These are phyloP conservation scores for Ophiostoma fasciatum DNA, from an alignment of 2,329 filamentous ascomycete species.

Conservation along the genomic window DNA sequence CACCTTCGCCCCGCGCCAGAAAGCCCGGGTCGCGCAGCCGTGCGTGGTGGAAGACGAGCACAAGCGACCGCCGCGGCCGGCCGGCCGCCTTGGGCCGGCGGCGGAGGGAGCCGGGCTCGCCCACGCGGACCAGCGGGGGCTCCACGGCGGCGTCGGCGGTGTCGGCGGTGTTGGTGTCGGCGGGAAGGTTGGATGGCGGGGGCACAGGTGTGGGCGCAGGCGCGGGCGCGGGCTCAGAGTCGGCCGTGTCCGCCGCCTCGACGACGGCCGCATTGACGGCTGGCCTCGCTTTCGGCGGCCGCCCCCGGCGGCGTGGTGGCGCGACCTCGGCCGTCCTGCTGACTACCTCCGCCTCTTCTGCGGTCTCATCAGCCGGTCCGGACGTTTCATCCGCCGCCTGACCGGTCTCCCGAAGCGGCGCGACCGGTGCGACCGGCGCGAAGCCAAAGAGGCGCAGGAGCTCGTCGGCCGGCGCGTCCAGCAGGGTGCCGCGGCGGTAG, in stretches of 20 bases:
- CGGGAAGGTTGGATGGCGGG: too few relatives aligned
- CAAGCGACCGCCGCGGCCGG: slow-evolving; percentile 17
- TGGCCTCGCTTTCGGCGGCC: neutral
- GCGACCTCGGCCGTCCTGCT: too few relatives aligned
- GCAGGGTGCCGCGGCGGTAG: too few relatives aligned
- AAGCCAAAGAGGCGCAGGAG: neutral
- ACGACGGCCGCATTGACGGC: neutral
- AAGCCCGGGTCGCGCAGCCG: slow-evolving; percentile 14
- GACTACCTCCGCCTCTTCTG: too few relatives aligned
- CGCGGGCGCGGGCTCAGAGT: neutral
- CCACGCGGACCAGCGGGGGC: slow-evolving; percentile 14
- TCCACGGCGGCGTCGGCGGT: too few relatives aligned
- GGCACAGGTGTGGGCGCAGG: too few relatives aligned
- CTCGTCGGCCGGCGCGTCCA: neutral
- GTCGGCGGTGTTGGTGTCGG: too few relatives aligned
- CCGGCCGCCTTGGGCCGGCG: slow-evolving; percentile 15
- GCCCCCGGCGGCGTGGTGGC: neutral
- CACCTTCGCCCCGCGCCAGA: slow-evolving; percentile 2
- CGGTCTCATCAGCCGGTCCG: too few relatives aligned
- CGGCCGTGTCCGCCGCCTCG: neutral
- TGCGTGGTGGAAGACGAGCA: slow-evolving; percentile 17
- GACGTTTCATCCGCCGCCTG: too few relatives aligned
- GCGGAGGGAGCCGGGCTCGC: slow-evolving; percentile 16
- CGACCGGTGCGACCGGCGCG: too few relatives aligned
- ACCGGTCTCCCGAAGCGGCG: too few relatives aligned